Conservation (phyloP, 192 early-diverging fungal genomes). For the Podila minutissima region DNA sequence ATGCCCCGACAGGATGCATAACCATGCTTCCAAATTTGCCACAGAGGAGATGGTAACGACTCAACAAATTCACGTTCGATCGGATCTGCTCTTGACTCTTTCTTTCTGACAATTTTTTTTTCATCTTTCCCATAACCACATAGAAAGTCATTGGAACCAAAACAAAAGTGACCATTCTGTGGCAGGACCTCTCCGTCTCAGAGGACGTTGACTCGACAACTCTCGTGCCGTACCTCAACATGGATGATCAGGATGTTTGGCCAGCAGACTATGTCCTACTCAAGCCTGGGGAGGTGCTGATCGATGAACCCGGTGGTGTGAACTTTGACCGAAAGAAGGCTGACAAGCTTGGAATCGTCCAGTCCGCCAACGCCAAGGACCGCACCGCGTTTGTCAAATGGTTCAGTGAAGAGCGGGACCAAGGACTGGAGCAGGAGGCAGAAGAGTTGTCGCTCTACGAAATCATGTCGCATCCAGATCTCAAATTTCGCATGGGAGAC, state of each 20-base stretch:
- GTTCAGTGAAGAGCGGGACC: slow-evolving; percentile 54
- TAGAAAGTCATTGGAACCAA: slow-evolving; percentile 45
- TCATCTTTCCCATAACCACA: not conserved
- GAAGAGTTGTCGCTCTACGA: slow-evolving; percentile 52
- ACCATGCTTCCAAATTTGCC: slow-evolving; percentile 26
- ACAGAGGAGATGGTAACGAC: slow-evolving; percentile 39
- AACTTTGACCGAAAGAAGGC: slow-evolving; percentile 43
- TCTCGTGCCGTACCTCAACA: slow-evolving; percentile 49
- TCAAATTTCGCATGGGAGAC: slow-evolving; percentile 50
- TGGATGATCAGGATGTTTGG: slow-evolving; percentile 59
- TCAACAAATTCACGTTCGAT: not conserved
- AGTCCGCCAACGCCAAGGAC: slow-evolving; percentile 46
- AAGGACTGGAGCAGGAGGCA: slow-evolving; percentile 40
- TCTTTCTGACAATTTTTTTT: not conserved
- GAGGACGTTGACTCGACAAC: slow-evolving; percentile 23
- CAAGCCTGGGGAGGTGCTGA: slow-evolving; percentile 40
- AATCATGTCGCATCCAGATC: slow-evolving; percentile 51
- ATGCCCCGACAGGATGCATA: slow-evolving; percentile 31
- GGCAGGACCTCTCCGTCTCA: slow-evolving; percentile 50
- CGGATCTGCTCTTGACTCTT: not conserved
- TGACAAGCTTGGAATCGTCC: slow-evolving; percentile 54
- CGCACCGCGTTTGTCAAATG: slow-evolving; percentile 47
- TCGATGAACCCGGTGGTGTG: slow-evolving; percentile 35
- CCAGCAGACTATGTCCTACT: slow-evolving; percentile 52
- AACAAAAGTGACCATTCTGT: slow-evolving; percentile 43